Conservation (phyloP, 768 basidiomycete species). For the Neoboletus subvelutipes region DNA sequence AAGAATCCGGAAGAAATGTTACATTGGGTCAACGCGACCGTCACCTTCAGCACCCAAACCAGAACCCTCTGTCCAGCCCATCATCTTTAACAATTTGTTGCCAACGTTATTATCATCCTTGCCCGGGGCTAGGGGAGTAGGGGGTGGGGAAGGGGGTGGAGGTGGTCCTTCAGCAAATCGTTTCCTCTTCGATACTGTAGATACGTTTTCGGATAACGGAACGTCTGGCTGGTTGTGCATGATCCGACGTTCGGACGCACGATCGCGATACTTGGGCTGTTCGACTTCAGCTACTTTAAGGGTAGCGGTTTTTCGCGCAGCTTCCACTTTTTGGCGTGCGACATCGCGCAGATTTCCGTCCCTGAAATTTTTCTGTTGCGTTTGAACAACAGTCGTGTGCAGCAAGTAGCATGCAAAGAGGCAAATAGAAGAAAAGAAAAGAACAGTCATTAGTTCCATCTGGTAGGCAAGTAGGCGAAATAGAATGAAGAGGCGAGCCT, state of each 20-base stretch:
- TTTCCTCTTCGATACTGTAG: slow-evolving; percentile 39
- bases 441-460: slow-evolving; percentile 34
- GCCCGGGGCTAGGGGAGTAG: slow-evolving; percentile 64
- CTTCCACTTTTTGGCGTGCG: slow-evolving; percentile 64
- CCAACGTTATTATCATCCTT: slow-evolving; percentile 87
- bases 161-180: slow-evolving; percentile 55
- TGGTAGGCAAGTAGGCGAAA: slow-evolving; percentile 20
- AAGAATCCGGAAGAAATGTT: slow-evolving; percentile 16
- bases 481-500: slow-evolving; percentile 59
- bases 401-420: slow-evolving; percentile 3
- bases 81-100: slow-evolving; percentile 92
- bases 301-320: slow-evolving; percentile 38
- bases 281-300: slow-evolving; percentile 36
- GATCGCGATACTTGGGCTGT: slow-evolving; percentile 89
- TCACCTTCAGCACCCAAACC: slow-evolving; percentile 83
- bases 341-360: slow-evolving; percentile 70
- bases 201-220: slow-evolving; percentile 57
- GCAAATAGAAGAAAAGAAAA: slow-evolving; percentile 9
- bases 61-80: slow-evolving; percentile 94
- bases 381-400: slow-evolving; percentile 4
- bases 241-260: slow-evolving; percentile 87
- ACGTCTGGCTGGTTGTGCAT: slow-evolving; percentile 91
- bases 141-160: slow-evolving; percentile 59
- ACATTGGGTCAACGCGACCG: slow-evolving; percentile 88
- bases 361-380: slow-evolving; percentile 77